phyloP scores from a whole-genome alignment of 495 filamentous ascomycete species.

The Annulohypoxylon bovei region DNA sequence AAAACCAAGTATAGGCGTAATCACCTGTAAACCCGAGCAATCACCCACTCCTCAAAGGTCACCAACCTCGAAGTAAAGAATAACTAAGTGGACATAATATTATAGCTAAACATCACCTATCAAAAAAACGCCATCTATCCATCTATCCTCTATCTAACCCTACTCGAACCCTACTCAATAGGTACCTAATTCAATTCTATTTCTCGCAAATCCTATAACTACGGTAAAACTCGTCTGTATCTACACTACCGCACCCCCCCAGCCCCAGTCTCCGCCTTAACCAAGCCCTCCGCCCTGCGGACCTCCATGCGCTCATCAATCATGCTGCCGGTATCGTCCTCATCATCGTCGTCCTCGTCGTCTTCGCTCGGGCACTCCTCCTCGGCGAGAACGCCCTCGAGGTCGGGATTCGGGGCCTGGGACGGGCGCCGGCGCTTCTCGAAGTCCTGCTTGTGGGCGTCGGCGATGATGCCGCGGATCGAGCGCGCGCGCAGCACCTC shows the following conservation, averaged over 20 bases:
- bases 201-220: no score
- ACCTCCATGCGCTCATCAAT: conserved; percentile 44
- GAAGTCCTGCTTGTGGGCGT: conserved; percentile 89
- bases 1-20: no score
- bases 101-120: background rate
- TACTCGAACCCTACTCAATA: background rate
- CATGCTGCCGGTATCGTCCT: conserved; percentile 48
- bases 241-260: no score
- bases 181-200: no score
- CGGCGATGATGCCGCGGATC: conserved; percentile 67
- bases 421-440: conserved; percentile 70
- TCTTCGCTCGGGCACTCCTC: conserved; percentile 29
- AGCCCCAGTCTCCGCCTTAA: conserved; percentile 18
- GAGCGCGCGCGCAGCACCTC: conserved; percentile 58
- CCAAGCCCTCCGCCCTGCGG: conserved; percentile 18
- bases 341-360: conserved; percentile 47
- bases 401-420: conserved; percentile 9
- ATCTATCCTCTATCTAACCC: background rate
- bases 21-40: no score
- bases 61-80: background rate
- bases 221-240: no score
- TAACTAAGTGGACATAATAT: background rate
- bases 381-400: conserved; percentile 9
- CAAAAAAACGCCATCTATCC: background rate
- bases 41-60: background rate